Conservation (phyloP, 192 early-diverging fungal species). For the Backusella parvicylindrica region DNA sequence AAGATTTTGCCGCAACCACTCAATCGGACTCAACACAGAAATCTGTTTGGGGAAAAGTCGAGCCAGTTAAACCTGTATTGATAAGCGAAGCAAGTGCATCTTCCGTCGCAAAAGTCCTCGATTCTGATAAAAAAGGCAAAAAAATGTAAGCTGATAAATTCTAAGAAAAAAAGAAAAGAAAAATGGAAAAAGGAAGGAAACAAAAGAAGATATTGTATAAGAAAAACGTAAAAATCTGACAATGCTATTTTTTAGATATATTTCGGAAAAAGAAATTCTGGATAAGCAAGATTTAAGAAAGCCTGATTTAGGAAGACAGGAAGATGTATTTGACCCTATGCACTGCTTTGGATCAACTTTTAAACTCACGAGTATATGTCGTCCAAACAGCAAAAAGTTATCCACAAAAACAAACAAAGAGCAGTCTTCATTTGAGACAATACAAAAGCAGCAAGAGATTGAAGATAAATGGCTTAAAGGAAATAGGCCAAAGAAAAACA, state of each 20-base stretch:
- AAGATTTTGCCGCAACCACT: constrained; percentile 8
- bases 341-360: constrained; percentile 4
- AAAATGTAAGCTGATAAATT: constrained; percentile 11
- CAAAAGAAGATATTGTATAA: background rate
- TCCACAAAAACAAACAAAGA: no score
- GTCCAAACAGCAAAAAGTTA: background rate
- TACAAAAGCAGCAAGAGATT: constrained; percentile 17
- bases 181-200: background rate
- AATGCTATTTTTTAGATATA: background rate
- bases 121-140: constrained; percentile 7
- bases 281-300: background rate
- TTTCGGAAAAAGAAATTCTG: background rate
- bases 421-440: constrained; percentile 10
- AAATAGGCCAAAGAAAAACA: constrained; percentile 42
- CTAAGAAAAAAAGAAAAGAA: background rate
- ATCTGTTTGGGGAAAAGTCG: constrained; percentile 32
- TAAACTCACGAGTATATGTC: background rate
- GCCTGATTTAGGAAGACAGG: background rate
- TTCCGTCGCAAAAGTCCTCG: background rate
- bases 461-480: constrained; percentile 27
- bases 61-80: background rate
- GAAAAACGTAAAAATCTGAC: background rate
- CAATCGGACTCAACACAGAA: constrained; percentile 13
- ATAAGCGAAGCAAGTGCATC: background rate
- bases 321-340: background rate